A percentile compares a stretch with the other conserved stretches of the same genome.
Evolutionary conservation across 2,329 filamentous ascomycete genomes (phyloP).

Genomic region (Fusarium euwallaceae): DNA sequence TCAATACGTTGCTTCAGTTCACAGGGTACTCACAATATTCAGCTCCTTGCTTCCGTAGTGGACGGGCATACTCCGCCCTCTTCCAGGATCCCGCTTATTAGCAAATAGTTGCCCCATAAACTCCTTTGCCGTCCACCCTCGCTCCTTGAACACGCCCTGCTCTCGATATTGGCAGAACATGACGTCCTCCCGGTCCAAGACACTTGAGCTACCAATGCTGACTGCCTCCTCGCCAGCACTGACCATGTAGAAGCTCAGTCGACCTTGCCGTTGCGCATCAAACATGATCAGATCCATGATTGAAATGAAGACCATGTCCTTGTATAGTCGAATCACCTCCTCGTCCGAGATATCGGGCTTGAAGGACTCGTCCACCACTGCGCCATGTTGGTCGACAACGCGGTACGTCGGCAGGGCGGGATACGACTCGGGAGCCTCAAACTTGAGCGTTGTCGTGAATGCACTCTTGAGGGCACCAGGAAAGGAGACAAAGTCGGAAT

Average conservation of each 20-base stretch:
- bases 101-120: constrained; percentile 98
- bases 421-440: constrained; percentile 79
- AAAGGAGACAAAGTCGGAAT: constrained; percentile 75
- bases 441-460: constrained; percentile 85
- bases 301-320: constrained; percentile 75
- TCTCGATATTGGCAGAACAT: constrained; percentile 97
- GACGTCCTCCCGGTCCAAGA: constrained; percentile 85
- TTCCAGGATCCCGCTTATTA: constrained; percentile 83
- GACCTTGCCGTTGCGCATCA: constrained; percentile 95
- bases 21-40: constrained; percentile 75
- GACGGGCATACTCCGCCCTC: constrained; percentile 95
- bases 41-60: constrained; percentile 90
- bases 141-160: constrained; percentile 89
- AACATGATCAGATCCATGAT: constrained; percentile 99
- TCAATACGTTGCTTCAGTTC: no score
- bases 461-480: constrained; percentile 96
- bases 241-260: constrained; percentile 97
- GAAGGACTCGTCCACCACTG: constrained; percentile 81
- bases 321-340: constrained; percentile 70
- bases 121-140: constrained; percentile 86
- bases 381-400: constrained; percentile 89
- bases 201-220: constrained; percentile 88
- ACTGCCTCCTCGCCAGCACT: constrained; percentile 95
- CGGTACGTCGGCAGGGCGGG: constrained; percentile 91
- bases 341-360: constrained; percentile 77